These are phyloP conservation scores for Pichia nakasei DNA, from an alignment of 805 yeast genomes.

Conservation along the genomic window DNA sequence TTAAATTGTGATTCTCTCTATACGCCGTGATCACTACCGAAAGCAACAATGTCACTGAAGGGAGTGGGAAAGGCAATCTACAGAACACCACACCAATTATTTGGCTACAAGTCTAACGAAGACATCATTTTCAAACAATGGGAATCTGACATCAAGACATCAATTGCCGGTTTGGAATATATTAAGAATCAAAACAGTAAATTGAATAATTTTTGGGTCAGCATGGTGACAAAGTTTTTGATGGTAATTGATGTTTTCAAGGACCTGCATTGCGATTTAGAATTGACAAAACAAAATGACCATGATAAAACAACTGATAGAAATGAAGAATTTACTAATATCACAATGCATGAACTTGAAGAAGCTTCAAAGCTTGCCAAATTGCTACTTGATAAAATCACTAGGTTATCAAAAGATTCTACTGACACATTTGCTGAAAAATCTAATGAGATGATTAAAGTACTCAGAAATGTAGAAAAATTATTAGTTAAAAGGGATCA, in stretches of 20 bases:
- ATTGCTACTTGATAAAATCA: conserved; percentile 18
- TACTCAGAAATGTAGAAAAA: conserved; percentile 30
- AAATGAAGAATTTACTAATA: conserved; percentile 22
- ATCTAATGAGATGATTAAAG: conserved; percentile 32
- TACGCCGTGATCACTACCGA: too few species aligned
- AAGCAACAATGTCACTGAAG: conserved; percentile 24
- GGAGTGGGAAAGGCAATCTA: conserved; percentile 30
- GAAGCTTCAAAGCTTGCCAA: conserved; percentile 22
- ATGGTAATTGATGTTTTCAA: conserved; percentile 26
- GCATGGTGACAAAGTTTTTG: conserved; percentile 27
- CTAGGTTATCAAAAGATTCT: conserved; percentile 14
- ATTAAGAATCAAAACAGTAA: conserved; percentile 25
- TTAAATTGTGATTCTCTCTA: too few species aligned
- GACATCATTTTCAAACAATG: conserved; percentile 34
- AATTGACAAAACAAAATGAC: conserved; percentile 11
- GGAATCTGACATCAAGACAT: conserved; percentile 34
- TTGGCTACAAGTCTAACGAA: conserved; percentile 27
- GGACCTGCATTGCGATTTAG: conserved; percentile 23
- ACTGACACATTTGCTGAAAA: conserved; percentile 26
- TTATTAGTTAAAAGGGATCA: conserved; percentile 37
- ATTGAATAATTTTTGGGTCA: conserved; percentile 21
- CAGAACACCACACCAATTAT: conserved; percentile 29
- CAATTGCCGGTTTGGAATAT: conserved; percentile 37
- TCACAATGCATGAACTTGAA: conserved; percentile 23
- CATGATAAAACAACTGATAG: conserved; percentile 12